Evolutionary conservation across 257 asterid species (phyloP).

Genomic region (Cinchona pubescens): DNA sequence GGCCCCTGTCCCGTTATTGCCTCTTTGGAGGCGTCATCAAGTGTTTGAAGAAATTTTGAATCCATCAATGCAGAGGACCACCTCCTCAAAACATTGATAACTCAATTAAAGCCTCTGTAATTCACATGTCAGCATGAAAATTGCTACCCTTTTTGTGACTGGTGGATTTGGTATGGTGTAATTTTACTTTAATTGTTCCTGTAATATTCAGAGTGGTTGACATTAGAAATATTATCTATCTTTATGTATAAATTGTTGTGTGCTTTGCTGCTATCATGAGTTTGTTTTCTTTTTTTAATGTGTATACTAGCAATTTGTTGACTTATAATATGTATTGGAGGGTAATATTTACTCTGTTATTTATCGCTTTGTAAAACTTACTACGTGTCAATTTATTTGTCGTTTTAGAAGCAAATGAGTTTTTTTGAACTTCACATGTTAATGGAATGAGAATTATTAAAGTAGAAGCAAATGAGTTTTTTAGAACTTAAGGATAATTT

Average conservation of each 20-base stretch:
- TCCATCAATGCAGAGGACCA: constrained; percentile 22
- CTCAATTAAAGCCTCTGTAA: neutral
- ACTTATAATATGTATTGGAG: neutral
- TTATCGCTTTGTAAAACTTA: too few relatives aligned
- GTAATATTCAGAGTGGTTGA: constrained; percentile 13
- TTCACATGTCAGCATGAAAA: constrained; percentile 1
- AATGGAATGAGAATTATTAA: too few relatives aligned
- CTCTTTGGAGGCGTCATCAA: constrained; percentile 4
- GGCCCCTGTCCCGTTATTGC: neutral
- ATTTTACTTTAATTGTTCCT: neutral
- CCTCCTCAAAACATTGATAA: neutral
- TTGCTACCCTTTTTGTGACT: neutral
- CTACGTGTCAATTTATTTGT: too few relatives aligned
- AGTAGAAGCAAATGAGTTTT: too few relatives aligned
- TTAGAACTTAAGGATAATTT: too few relatives aligned
- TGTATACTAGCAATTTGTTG: neutral
- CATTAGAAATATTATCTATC: constrained; percentile 10
- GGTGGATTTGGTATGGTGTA: constrained; percentile 3
- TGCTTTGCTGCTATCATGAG: neutral
- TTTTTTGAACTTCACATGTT: too few relatives aligned
- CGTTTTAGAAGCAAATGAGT: too few relatives aligned
- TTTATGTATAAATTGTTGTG: neutral
- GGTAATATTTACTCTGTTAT: too few relatives aligned
- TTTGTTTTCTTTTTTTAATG: neutral
- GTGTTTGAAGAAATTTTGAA: neutral